A percentile compares a stretch with the other conserved stretches of the same genome.
These are phyloP conservation scores for Paraphaeosphaeria minitans DNA, from an alignment of 2,329 filamentous ascomycete species.

Conservation along the genomic window DNA sequence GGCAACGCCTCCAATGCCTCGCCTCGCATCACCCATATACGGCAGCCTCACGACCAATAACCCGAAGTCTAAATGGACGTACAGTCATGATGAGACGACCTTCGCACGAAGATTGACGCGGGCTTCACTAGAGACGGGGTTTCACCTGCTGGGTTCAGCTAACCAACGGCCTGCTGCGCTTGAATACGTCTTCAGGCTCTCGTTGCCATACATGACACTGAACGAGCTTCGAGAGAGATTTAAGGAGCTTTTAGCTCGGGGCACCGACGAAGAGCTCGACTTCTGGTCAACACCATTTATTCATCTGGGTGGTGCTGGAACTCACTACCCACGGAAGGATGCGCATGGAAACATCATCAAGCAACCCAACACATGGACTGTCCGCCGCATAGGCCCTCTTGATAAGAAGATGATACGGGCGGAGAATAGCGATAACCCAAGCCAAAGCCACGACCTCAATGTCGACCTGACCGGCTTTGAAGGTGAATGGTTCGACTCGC, in stretches of 20 bases:
- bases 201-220: slow-evolving; percentile 61
- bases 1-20: slow-evolving; percentile 32
- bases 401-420: slow-evolving; percentile 34
- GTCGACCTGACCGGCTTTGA: slow-evolving; percentile 67
- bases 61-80: slow-evolving; percentile 55
- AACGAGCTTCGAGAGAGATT: slow-evolving; percentile 50
- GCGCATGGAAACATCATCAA: slow-evolving; percentile 44
- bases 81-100: slow-evolving; percentile 66
- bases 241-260: slow-evolving; percentile 45
- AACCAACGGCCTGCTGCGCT: slow-evolving; percentile 32
- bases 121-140: slow-evolving; percentile 65
- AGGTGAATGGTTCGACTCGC: slow-evolving; percentile 76
- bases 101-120: slow-evolving; percentile 76
- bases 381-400: slow-evolving; percentile 41
- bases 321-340: slow-evolving; percentile 61
- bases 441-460: slow-evolving; percentile 53
- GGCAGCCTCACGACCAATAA: slow-evolving; percentile 36
- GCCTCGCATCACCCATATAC: slow-evolving; percentile 28
- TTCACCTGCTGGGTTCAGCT: slow-evolving; percentile 61
- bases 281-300: slow-evolving; percentile 66
- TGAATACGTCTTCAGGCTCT: slow-evolving; percentile 69
- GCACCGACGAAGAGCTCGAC: slow-evolving; percentile 58
- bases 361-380: slow-evolving; percentile 36
- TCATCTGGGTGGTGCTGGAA: slow-evolving; percentile 70
- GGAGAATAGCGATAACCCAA: slow-evolving; percentile 32